phyloP scores from a whole-genome alignment of 2,329 filamentous ascomycete genomes.

The Phaeomoniella chlamydospora region DNA sequence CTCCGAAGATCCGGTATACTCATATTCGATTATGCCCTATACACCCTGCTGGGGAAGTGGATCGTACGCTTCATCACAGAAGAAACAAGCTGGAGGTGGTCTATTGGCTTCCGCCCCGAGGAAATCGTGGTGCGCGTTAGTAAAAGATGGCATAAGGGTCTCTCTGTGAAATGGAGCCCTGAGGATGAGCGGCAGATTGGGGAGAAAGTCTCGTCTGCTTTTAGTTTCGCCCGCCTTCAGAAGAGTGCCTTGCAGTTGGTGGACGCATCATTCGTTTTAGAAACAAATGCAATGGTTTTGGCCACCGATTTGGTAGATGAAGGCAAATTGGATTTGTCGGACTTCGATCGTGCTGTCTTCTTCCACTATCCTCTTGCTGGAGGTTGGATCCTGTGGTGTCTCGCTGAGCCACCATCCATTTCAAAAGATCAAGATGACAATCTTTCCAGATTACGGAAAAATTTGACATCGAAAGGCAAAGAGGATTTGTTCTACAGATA shows the following conservation, averaged over 20 bases:
- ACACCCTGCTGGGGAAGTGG: conserved; percentile 58
- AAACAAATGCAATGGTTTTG: conserved; percentile 66
- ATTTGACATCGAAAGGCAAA: conserved; percentile 61
- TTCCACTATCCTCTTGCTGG: conserved; percentile 38
- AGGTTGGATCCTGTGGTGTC: conserved; percentile 52
- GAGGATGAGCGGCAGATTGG: conserved; percentile 41
- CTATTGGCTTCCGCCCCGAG: conserved; percentile 58
- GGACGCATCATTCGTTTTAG: conserved; percentile 73
- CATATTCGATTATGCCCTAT: conserved; percentile 57
- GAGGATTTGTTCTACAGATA: conserved; percentile 82
- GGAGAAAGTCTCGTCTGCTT: conserved; percentile 50
- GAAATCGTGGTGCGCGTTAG: conserved; percentile 75
- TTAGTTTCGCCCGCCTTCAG: conserved; percentile 49
- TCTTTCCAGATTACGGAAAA: conserved; percentile 67
- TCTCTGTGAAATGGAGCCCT: conserved; percentile 31
- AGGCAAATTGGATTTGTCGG: conserved; percentile 38
- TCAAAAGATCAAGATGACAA: conserved; percentile 44
- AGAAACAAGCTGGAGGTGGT: conserved; percentile 53
- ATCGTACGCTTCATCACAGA: conserved; percentile 58
- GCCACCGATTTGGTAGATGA: conserved; percentile 56
- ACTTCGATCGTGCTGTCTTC: conserved; percentile 57
- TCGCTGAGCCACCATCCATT: conserved; percentile 35
- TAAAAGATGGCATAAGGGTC: conserved; percentile 52
- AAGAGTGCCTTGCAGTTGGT: conserved; percentile 86
- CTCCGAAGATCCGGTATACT: conserved; percentile 49